phyloP scores from a whole-genome alignment of 192 early-diverging fungal species.

The Entomortierella parvispora region DNA sequence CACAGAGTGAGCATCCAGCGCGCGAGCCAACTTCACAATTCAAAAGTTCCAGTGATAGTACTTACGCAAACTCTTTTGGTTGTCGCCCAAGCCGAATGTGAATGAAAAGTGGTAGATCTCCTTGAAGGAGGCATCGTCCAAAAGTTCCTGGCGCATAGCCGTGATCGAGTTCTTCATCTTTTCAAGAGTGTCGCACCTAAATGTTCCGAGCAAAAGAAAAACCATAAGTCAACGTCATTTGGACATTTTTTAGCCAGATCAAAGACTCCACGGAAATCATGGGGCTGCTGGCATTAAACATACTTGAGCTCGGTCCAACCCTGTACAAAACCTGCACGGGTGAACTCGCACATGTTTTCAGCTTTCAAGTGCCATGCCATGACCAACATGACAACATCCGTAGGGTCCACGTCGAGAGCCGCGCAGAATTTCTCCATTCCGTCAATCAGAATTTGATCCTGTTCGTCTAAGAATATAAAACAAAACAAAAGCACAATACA shows the following conservation, averaged over 20 bases:
- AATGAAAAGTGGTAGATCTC: conserved; percentile 84
- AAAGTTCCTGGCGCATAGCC: conserved; percentile 60
- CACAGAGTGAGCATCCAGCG: neutral
- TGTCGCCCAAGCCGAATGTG: conserved; percentile 72
- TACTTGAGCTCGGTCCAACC: conserved; percentile 75
- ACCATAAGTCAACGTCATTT: conserved; percentile 1
- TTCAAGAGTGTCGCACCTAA: conserved; percentile 71
- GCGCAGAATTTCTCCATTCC: conserved; percentile 75
- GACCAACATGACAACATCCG: conserved; percentile 76
- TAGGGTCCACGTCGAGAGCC: conserved; percentile 79
- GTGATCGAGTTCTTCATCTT: conserved; percentile 67
- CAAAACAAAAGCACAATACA: neutral
- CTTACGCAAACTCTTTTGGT: conserved; percentile 81
- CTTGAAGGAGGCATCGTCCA: conserved; percentile 67
- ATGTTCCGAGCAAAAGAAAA: conserved; percentile 7
- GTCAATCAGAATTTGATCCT: conserved; percentile 75
- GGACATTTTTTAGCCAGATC: neutral
- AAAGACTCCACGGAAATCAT: too few species aligned
- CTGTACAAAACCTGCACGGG: conserved; percentile 72
- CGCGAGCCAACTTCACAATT: neutral
- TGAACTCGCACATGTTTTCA: conserved; percentile 81
- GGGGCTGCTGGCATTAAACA: too few species aligned
- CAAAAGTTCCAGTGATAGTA: neutral
- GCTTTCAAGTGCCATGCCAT: conserved; percentile 75
- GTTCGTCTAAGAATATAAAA: conserved; percentile 60